Evolutionary conservation across 106 monocot species (phyloP), one percentile per base, ranked within the genome.

Genomic region (Acorus calamus): DNA sequence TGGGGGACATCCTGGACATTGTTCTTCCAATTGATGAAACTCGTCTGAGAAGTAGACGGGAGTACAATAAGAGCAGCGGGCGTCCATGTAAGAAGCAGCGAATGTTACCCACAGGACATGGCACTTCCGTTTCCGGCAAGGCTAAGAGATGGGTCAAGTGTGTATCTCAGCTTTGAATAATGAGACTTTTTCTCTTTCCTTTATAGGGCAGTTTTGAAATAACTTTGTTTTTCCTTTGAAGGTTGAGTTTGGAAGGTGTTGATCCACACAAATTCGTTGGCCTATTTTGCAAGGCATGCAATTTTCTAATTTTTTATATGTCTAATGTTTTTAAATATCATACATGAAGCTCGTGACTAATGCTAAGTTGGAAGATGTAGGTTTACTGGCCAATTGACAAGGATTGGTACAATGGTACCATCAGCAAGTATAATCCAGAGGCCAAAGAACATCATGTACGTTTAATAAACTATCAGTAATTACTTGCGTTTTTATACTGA

Each of bases 321-420:
- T 9, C 28, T 28, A 28, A 28, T 9, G 11, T 42, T 2, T 53
- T n/a, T 7, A 46, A 9, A 44, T 8, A 44, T 48, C 14, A 28
- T 49, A 5, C 6, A 48, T 7, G 42, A 7, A 6, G 14, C 14
- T 7, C 28, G 8, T 7, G 42, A 43, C 7, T 6, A 2, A 11
- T 66, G 8, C 11, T 10, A 9, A 53, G 53, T 10, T 54, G 64
- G 8, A 50, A 56, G 63, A 50, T 76, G 79, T 76, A 96, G 96
- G 79, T 98, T 61, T 98, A 76, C 73, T 98, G 96, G 96, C 91
- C 96, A 10, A 72, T 98, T 76, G 96, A 98, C 59, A 78, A 91
- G 65, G 70, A 77, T 51, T 98, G 96, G 96, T 98, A 88, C 52
- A 78, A 62, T 67, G 96, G 91, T 49, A 80, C 81, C 2, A 64